Evolutionary conservation across 805 yeast genomes (phyloP).

Genomic region (Danielia oregonensis): DNA sequence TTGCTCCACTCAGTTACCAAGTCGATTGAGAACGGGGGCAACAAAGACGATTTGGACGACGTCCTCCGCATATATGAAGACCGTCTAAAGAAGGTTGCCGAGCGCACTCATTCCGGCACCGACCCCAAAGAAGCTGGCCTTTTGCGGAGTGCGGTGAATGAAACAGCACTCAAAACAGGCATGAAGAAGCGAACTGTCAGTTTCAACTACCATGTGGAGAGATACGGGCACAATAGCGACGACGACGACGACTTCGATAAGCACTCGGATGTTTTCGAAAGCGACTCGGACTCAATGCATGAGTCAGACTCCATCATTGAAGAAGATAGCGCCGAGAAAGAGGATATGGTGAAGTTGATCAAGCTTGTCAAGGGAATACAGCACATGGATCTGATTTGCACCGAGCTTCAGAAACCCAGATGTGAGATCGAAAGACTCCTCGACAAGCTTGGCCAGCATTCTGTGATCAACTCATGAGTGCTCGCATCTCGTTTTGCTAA

Average conservation of each 20-base stretch:
- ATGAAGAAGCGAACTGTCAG: conserved; percentile 29
- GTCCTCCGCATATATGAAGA: conserved; percentile 9
- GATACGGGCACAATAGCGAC: neutral
- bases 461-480: conserved; percentile 28
- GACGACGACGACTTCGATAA: neutral
- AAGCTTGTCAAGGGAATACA: conserved; percentile 49
- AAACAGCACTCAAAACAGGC: conserved; percentile 18
- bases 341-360: conserved; percentile 35
- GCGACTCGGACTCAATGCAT: conserved; percentile 13
- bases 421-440: conserved; percentile 51
- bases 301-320: conserved; percentile 12
- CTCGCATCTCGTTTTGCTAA: too few species aligned
- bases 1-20: conserved; percentile 42
- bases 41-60: conserved; percentile 8
- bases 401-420: conserved; percentile 57
- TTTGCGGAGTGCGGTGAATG: conserved; percentile 12
- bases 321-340: conserved; percentile 10
- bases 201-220: conserved; percentile 24
- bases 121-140: conserved; percentile 6
- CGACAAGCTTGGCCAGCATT: conserved; percentile 32
- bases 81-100: conserved; percentile 2
- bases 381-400: conserved; percentile 65
- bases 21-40: conserved; percentile 26
- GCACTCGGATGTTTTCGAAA: conserved; percentile 15
- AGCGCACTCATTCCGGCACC: neutral